phyloP scores from a whole-genome alignment of 1,139 yeast species.

The Magnusiomyces fungicola region DNA sequence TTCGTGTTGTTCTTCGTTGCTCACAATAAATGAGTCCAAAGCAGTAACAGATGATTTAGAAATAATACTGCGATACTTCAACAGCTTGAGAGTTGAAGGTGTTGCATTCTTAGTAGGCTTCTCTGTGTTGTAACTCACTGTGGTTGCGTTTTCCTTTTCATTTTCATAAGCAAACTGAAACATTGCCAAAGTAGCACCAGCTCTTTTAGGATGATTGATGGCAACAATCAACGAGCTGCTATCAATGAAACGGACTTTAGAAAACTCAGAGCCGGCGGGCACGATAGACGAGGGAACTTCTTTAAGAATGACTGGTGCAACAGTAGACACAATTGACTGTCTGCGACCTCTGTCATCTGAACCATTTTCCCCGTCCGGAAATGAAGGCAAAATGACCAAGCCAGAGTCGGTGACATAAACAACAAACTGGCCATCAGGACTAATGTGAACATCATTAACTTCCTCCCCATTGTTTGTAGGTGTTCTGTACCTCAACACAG shows the following conservation, averaged over 20 bases:
- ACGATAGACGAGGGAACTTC: not conserved
- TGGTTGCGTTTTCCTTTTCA: not conserved
- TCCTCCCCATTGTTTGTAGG: constrained; percentile 10
- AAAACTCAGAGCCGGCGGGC: constrained; percentile 30
- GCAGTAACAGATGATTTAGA: constrained; percentile 50
- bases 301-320: constrained; percentile 5
- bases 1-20: constrained; percentile 20
- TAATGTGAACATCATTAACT: constrained; percentile 22
- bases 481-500: constrained; percentile 3
- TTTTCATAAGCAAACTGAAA: constrained; percentile 23
- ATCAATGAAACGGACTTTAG: constrained; percentile 55
- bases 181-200: constrained; percentile 39
- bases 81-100: constrained; percentile 38
- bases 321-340: not conserved
- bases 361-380: constrained; percentile 22
- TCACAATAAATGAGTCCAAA: constrained; percentile 38
- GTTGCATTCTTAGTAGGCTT: constrained; percentile 34
- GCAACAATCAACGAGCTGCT: constrained; percentile 49
- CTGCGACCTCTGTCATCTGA: constrained; percentile 13
- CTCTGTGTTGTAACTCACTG: constrained; percentile 22
- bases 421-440: constrained; percentile 21
- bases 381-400: constrained; percentile 11
- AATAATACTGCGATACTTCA: constrained; percentile 17
- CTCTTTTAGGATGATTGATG: constrained; percentile 35
- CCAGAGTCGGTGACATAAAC: constrained; percentile 20